Evolutionary conservation across 306 rosid genomes (phyloP).

Genomic region (Malus orientalis): DNA sequence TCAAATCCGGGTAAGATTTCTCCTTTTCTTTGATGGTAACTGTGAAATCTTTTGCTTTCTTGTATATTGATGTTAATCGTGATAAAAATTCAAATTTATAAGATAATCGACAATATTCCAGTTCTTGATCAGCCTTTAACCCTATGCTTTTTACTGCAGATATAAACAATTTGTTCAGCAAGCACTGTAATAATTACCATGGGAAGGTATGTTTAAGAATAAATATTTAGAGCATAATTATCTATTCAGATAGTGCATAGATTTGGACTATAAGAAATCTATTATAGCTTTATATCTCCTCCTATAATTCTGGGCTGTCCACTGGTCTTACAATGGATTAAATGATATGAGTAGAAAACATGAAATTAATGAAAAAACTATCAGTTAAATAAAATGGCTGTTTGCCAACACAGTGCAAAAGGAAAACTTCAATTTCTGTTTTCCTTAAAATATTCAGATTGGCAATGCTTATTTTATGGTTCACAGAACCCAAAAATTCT

Average conservation of each 20-base stretch:
- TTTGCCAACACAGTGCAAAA: background rate
- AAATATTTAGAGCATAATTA: background rate
- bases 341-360: background rate
- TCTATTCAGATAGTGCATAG: background rate
- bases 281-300: background rate
- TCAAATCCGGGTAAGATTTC: conserved; percentile 57
- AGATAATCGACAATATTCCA: background rate
- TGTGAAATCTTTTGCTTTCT: background rate
- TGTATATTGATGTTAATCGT: background rate
- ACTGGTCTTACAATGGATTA: background rate
- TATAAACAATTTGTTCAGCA: conserved; percentile 74
- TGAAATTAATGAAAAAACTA: background rate
- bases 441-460: background rate
- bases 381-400: background rate
- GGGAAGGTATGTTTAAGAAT: conserved; percentile 64
- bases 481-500: background rate
- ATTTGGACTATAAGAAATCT: background rate
- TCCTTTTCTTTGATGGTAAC: background rate
- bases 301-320: background rate
- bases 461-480: background rate
- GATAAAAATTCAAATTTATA: background rate
- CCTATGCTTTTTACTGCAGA: conserved; percentile 39
- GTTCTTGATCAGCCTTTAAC: conserved; percentile 3
- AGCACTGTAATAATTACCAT: conserved; percentile 58
- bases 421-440: background rate